A percentile compares a stretch with the other conserved stretches of the same genome.
Evolutionary conservation across 352 stramenopile species (phyloP).

Genomic region (Phytophthora fragariae): DNA sequence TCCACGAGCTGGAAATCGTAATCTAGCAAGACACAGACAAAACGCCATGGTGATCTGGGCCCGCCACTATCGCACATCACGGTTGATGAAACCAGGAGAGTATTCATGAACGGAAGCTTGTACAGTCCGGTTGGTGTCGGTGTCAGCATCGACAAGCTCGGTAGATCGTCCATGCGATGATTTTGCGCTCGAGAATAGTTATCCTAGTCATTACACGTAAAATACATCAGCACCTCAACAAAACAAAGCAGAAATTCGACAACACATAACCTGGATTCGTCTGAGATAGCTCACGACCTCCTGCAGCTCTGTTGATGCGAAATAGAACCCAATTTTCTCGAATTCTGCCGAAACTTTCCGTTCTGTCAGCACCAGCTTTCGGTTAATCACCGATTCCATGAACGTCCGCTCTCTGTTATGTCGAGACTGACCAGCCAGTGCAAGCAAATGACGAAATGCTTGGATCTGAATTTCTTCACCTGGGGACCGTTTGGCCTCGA

Average conservation of each 20-base stretch:
- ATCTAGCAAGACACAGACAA: constrained; percentile 61
- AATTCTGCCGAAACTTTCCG: constrained; percentile 59
- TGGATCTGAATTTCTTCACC: constrained; percentile 67
- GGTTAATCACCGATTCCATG: constrained; percentile 71
- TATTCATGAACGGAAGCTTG: constrained; percentile 53
- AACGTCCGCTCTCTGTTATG: constrained; percentile 64
- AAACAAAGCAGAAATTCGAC: not conserved
- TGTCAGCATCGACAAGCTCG: constrained; percentile 61
- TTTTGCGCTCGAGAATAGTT: constrained; percentile 56
- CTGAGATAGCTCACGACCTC: constrained; percentile 58
- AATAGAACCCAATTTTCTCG: constrained; percentile 65
- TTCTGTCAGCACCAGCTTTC: constrained; percentile 69
- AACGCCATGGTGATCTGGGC: constrained; percentile 52
- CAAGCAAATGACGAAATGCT: constrained; percentile 66
- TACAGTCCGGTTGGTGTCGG: constrained; percentile 55
- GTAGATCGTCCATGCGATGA: constrained; percentile 66
- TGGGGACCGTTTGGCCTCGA: constrained; percentile 70
- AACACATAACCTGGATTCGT: constrained; percentile 49
- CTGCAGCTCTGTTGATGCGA: constrained; percentile 53
- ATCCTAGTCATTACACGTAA: constrained; percentile 32
- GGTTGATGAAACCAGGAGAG: constrained; percentile 54
- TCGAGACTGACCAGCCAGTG: constrained; percentile 48
- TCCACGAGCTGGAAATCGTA: constrained; percentile 71
- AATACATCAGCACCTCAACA: not conserved
- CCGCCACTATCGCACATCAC: constrained; percentile 34